Evolutionary conservation across 129 eudicot genomes (phyloP), one percentile per base, ranked within the genome.

Genomic region (Sambucus nigra): DNA sequence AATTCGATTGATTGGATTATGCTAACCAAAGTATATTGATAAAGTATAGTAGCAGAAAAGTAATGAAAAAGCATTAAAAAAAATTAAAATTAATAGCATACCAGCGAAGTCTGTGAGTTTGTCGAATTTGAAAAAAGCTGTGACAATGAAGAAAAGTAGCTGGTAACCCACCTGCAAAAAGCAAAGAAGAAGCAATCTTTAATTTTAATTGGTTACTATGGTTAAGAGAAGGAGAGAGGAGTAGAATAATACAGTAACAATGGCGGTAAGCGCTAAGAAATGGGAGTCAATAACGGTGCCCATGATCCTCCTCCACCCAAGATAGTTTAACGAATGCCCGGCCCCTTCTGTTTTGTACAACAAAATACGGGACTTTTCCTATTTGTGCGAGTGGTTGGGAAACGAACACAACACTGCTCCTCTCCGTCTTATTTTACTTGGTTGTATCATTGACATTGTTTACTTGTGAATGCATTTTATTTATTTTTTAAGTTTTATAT

Each of bases 91-190:
- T 10, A 17, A 49, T 10, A 51, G n/a, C 13, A 39, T 69, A 89
- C 98, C 98, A 35, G 98, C 98, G 62, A 91, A 91, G 54, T 91
- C 98, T 2, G 98, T 91, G 33, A 91, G 82, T 71, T 91, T 91
- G 58, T 91, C 98, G 66, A 91, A 73, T 53, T 80, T 85, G 41
- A 91, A 73, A 67, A 84, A 86, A 0, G 95, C 95, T 1, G 98
- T 91, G 65, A 85, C 51, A 5, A 86, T 40, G 67, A 91, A 91
- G 89, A 91, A 91, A 51, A 59, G 2, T 12, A 91, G 63, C 59
- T 91, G 98, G 69, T 91, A 91, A 40, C 74, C 78, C 53, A 76
- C 73, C 98, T 91, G 69, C 61, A 82, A 39, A 20, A 65, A 62
- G 10, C 28, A 55, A 49, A 1, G 25, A 19, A 19, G 40, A 23